Percentiles rank a stretch among this genome's conserved stretches.
Evolutionary conservation across 805 yeast species (phyloP).

Genomic region (Starmerella apicola): DNA sequence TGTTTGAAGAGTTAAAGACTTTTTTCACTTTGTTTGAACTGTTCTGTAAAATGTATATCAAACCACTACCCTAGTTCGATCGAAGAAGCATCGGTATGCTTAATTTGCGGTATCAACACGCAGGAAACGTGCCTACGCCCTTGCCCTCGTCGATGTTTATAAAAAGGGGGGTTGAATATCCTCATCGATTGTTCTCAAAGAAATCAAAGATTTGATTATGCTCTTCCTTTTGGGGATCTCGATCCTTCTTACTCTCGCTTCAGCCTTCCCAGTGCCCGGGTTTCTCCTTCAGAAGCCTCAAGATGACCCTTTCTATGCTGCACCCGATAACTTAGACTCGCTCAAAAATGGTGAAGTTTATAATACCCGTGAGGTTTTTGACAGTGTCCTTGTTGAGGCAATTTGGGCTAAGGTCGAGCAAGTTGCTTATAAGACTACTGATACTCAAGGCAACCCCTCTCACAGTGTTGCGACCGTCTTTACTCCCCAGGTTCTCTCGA

Average conservation of each 20-base stretch:
- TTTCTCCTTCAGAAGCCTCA: background rate
- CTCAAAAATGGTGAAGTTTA: constrained; percentile 9
- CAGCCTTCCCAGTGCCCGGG: background rate
- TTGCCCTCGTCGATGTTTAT: no score
- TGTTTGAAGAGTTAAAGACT: no score
- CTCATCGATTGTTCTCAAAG: no score
- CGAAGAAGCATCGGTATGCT: no score
- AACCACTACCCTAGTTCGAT: no score
- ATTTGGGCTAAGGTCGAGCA: constrained; percentile 7
- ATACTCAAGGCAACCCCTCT: constrained; percentile 7
- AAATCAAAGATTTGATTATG: no score
- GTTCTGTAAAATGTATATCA: no score
- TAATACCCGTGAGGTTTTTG: constrained; percentile 3
- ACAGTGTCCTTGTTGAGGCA: background rate
- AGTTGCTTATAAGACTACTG: constrained; percentile 12
- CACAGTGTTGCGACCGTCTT: constrained; percentile 16
- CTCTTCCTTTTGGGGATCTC: no score
- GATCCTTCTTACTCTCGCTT: background rate
- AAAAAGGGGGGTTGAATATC: no score
- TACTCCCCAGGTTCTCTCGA: constrained; percentile 7
- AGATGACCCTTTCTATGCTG: constrained; percentile 11
- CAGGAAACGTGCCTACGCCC: no score
- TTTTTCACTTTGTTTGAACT: no score
- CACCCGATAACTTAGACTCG: constrained; percentile 1
- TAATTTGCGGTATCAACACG: no score